phyloP scores from a whole-genome alignment of 169 alveolate species.

The Plasmodium gaboni region DNA sequence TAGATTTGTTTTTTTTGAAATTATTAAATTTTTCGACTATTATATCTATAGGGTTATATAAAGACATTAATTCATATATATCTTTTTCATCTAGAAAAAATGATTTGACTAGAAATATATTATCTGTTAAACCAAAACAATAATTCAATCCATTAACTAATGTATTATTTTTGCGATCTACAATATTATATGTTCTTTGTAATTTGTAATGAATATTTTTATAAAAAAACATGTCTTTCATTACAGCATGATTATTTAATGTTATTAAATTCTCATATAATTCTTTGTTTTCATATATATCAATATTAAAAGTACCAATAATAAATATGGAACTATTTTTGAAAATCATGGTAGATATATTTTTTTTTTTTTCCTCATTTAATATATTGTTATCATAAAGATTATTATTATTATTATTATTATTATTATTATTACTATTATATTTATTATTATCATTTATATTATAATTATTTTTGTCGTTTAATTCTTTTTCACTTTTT shows the following conservation, averaged over 20 bases:
- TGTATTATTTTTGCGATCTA: conserved; percentile 43
- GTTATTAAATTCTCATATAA: conserved; percentile 36
- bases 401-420: background rate
- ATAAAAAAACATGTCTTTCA: conserved; percentile 69
- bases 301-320: conserved; percentile 72
- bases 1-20: conserved; percentile 28
- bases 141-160: conserved; percentile 62
- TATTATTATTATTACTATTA: background rate
- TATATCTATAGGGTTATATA: conserved; percentile 64
- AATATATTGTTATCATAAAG: background rate
- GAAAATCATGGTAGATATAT: conserved; percentile 37
- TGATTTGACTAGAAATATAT: conserved; percentile 54
- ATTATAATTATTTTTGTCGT: background rate
- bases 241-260: conserved; percentile 35
- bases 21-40: conserved; percentile 27
- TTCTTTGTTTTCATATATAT: conserved; percentile 24
- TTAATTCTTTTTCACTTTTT: conserved; percentile 18
- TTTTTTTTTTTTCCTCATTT: conserved; percentile 1
- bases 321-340: conserved; percentile 58
- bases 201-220: conserved; percentile 61
- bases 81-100: conserved; percentile 33
- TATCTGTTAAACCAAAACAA: conserved; percentile 73
- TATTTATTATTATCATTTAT: background rate
- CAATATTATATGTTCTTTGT: conserved; percentile 57
- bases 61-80: conserved; percentile 34